Evolutionary conservation across 805 yeast genomes (phyloP), one percentile per base, ranked within the genome.

Genomic region (Kluyveromyces siamensis): DNA sequence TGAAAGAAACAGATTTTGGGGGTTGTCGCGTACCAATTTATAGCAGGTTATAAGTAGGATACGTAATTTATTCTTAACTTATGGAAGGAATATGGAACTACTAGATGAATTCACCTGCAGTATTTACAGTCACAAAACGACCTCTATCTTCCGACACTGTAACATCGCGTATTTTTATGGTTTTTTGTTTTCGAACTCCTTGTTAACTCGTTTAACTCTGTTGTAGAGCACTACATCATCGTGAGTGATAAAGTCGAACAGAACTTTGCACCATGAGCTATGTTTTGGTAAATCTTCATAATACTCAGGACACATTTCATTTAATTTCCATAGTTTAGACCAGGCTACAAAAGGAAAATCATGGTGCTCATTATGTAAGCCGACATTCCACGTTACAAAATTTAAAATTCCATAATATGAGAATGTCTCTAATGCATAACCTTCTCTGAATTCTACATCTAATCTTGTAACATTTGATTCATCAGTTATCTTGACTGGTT

Each of bases 331-430:
- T 44, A 89, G 70, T 52, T 80, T 78, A 0, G 93, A 77, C 97
- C 97, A 89, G 0, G 96, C 91, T 57, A 89, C 76, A 63, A 82
- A 89, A 1, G 97, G 97, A 73, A 89, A 89, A 68, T 89, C 97
- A 62, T 89, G 97, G 66, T 89, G 97, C 66, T 89, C 97, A 59
- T 86, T 88, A 66, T 89, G 97, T 62, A 87, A 80, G 2, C 97
- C 97, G 8, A 88, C 96, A 58, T 89, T 89, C 91, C 95, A 89
- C 1, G 93, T 87, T 54, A 90, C 68, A 38, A 74, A 50, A 61
- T 89, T 89, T 55, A 89, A 72, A 25, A 79, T 68, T 0, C 97
- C 97, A 59, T 89, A 89, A 68, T 89, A 89, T 8, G 95, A 84
- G 61, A 82, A 89, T 0, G 97, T 89, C 62, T 89, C 97, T 8